Conservation (phyloP, 306 rosid species). For the Lathyrus tuberosus region DNA sequence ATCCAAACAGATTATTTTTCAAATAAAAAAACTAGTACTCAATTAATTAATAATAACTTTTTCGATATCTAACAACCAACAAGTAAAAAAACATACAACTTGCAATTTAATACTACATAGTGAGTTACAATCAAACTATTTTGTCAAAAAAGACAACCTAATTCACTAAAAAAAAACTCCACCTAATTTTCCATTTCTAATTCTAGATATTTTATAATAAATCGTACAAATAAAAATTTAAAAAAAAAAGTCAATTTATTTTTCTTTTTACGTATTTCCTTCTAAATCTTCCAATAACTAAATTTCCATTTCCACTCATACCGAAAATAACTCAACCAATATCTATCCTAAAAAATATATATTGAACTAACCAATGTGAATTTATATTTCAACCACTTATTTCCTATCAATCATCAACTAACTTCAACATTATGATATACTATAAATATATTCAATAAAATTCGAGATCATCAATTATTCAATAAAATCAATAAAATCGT, state of each 20-base stretch:
- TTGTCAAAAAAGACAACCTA: not conserved
- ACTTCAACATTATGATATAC: too few relatives aligned
- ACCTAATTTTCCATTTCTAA: not conserved
- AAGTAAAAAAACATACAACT: not conserved
- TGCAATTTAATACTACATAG: not conserved
- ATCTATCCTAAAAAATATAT: not conserved
- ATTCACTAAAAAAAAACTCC: not conserved
- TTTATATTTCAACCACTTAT: too few relatives aligned
- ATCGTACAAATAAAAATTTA: not conserved
- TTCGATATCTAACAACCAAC: not conserved
- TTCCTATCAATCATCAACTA: too few relatives aligned
- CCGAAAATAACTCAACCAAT: conserved; percentile 13
- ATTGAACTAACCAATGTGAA: too few relatives aligned
- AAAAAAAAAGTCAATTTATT: not conserved
- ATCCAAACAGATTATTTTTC: not conserved
- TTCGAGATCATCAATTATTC: too few relatives aligned
- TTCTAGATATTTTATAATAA: not conserved
- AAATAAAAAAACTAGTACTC: not conserved
- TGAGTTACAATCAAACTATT: too few relatives aligned
- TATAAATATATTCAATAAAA: too few relatives aligned
- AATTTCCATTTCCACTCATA: conserved; percentile 8
- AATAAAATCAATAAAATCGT: too few relatives aligned
- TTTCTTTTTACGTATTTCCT: not conserved
- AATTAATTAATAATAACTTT: not conserved
- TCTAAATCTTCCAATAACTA: not conserved